These are phyloP conservation scores for Postia placenta DNA, from an alignment of 768 basidiomycete species.

Conservation along the genomic window DNA sequence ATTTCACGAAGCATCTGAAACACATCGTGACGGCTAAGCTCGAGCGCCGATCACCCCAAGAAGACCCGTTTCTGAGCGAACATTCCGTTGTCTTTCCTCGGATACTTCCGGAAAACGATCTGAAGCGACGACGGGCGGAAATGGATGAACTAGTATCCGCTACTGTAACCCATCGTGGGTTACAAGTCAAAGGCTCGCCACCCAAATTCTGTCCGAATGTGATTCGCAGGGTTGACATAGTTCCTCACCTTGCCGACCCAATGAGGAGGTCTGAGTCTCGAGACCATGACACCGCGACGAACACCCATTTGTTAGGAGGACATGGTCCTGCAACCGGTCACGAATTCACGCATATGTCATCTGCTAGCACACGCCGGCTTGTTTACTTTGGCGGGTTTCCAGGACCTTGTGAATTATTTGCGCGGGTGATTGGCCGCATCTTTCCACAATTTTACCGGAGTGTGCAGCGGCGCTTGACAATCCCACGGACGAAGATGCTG, in stretches of 20 bases:
- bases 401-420: no score
- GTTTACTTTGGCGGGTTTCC: no score
- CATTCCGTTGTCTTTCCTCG: background rate
- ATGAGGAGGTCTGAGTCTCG: no score
- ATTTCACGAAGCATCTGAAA: slow-evolving; percentile 16
- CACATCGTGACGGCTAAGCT: slow-evolving; percentile 18
- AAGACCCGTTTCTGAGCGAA: background rate
- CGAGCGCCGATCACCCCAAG: background rate
- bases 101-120: background rate
- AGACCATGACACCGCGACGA: no score
- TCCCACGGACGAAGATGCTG: slow-evolving; percentile 62
- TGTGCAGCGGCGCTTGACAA: slow-evolving; percentile 62
- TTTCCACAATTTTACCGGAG: slow-evolving; percentile 55
- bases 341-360: no score
- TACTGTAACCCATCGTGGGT: slow-evolving; percentile 16
- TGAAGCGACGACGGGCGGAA: background rate
- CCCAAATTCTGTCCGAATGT: no score
- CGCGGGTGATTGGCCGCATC: slow-evolving; percentile 34
- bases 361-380: no score
- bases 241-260: no score
- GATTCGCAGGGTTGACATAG: no score
- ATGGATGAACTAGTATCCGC: background rate
- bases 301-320: no score
- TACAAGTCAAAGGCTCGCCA: slow-evolving; percentile 14
- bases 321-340: no score